Percentiles rank a stretch among this genome's conserved stretches.
phyloP scores from a whole-genome alignment of 352 stramenopile genomes.

The Elongisporangium undulatum region DNA sequence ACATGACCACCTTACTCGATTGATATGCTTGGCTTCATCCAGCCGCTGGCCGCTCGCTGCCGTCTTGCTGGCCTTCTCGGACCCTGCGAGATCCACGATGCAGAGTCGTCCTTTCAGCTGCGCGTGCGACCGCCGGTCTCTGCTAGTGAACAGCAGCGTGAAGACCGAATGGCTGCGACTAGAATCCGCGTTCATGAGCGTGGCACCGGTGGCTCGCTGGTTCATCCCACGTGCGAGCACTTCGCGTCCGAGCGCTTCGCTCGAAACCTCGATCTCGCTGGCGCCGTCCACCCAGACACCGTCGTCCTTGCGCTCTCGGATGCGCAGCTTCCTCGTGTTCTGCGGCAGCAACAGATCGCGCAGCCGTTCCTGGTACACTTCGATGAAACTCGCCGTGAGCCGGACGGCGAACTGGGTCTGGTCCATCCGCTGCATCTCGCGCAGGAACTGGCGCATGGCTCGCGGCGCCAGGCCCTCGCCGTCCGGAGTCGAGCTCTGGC shows the following conservation, averaged over 20 bases:
- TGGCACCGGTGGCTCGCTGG: constrained; percentile 36
- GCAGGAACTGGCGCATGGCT: constrained; percentile 29
- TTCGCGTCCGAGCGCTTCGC: constrained; percentile 20
- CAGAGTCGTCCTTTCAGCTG: constrained; percentile 27
- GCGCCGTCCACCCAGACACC: constrained; percentile 48
- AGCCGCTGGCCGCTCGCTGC: constrained; percentile 40
- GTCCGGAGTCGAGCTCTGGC: constrained; percentile 9
- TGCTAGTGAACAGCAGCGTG: constrained; percentile 37
- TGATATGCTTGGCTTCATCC: constrained; percentile 76
- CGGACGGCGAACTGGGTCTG: constrained; percentile 17
- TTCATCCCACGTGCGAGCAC: constrained; percentile 30
- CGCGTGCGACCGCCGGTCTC: constrained; percentile 2
- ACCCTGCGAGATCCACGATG: constrained; percentile 70
- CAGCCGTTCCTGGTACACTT: constrained; percentile 71
- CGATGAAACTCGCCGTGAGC: constrained; percentile 50
- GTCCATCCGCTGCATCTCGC: constrained; percentile 11
- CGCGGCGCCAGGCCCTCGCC: constrained; percentile 33
- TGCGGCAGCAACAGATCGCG: constrained; percentile 46
- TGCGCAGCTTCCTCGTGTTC: constrained; percentile 21
- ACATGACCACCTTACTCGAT: constrained; percentile 21
- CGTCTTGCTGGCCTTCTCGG: constrained; percentile 57
- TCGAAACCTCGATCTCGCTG: constrained; percentile 34
- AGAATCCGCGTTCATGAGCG: constrained; percentile 53
- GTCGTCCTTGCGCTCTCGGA: constrained; percentile 36
- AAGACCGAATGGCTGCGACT: constrained; percentile 76